Conservation (phyloP, 139 green algal species). For the Chlorella sp. region DNA sequence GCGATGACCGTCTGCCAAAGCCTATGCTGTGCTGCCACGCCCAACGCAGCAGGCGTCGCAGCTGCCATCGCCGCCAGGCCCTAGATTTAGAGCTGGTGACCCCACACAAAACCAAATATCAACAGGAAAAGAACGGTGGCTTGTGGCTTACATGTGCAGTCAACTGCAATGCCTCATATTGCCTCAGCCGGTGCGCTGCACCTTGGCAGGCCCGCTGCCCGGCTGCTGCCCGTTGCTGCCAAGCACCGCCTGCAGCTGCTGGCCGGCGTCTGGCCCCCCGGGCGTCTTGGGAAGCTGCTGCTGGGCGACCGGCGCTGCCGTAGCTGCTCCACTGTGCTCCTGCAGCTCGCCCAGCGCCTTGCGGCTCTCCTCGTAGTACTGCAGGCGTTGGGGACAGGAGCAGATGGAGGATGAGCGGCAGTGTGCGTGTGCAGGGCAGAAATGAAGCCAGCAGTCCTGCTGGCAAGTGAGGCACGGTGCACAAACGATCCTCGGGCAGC, state of each 20-base stretch:
- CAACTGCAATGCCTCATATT: background rate
- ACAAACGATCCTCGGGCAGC: too few species aligned
- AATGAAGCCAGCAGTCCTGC: too few species aligned
- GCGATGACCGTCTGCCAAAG: too few species aligned
- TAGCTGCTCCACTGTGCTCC: background rate
- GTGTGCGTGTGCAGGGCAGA: too few species aligned
- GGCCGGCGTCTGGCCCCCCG: background rate
- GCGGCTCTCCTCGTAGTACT: slow-evolving; percentile 84
- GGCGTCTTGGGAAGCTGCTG: slow-evolving; percentile 6
- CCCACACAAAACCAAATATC: too few species aligned
- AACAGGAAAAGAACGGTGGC: too few species aligned
- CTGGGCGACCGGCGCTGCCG: background rate
- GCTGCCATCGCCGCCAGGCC: too few species aligned
- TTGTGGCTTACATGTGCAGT: too few species aligned
- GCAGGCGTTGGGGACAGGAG: background rate
- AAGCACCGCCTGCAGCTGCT: slow-evolving; percentile 27
- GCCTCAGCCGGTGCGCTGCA: slow-evolving; percentile 16
- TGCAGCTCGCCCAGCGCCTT: slow-evolving; percentile 40
- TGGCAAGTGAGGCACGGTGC: too few species aligned
- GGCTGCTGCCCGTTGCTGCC: slow-evolving; percentile 14
- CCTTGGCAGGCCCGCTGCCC: slow-evolving; percentile 1
- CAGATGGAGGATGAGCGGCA: background rate
- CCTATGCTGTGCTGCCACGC: too few species aligned
- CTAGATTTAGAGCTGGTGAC: too few species aligned
- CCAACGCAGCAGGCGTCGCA: too few species aligned